These are phyloP conservation scores for Fabrea salina DNA, from an alignment of 169 alveolate species.

Conservation along the genomic window DNA sequence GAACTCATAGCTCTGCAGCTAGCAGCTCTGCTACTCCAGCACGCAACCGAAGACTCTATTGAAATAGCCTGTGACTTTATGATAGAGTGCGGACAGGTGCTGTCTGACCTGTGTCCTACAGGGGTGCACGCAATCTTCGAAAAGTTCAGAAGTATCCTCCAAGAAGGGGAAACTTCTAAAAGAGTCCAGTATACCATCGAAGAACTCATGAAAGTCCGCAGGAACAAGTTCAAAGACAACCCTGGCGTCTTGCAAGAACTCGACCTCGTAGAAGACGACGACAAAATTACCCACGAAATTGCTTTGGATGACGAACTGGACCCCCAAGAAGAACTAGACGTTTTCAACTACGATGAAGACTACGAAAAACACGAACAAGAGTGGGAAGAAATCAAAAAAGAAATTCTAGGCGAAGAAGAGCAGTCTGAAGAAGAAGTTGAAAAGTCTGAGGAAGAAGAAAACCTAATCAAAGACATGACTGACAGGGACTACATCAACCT, in stretches of 20 bases:
- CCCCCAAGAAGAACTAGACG: constrained; percentile 92
- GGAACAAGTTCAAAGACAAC: constrained; percentile 86
- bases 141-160: constrained; percentile 93
- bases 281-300: constrained; percentile 95
- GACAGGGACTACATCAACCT: constrained; percentile 93
- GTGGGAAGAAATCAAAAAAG: constrained; percentile 91
- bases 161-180: constrained; percentile 93
- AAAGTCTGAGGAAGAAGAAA: constrained; percentile 42
- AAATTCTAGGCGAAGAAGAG: constrained; percentile 67
- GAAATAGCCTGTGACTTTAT: constrained; percentile 92
- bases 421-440: constrained; percentile 79
- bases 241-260: constrained; percentile 91
- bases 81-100: constrained; percentile 93
- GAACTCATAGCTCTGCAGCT: constrained; percentile 94
- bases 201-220: constrained; percentile 90
- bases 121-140: constrained; percentile 95
- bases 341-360: constrained; percentile 87
- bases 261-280: constrained; percentile 96
- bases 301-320: constrained; percentile 91
- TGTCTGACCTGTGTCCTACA: constrained; percentile 89
- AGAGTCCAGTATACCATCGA: constrained; percentile 97
- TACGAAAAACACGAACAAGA: constrained; percentile 89
- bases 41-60: constrained; percentile 96
- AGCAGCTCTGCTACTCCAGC: constrained; percentile 89
- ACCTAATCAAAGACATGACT: constrained; percentile 85